A percentile compares a stretch with the other conserved stretches of the same genome.
These are phyloP conservation scores for Mortierella sp. DNA, from an alignment of 371 early-diverging fungal species.

Conservation along the genomic window DNA sequence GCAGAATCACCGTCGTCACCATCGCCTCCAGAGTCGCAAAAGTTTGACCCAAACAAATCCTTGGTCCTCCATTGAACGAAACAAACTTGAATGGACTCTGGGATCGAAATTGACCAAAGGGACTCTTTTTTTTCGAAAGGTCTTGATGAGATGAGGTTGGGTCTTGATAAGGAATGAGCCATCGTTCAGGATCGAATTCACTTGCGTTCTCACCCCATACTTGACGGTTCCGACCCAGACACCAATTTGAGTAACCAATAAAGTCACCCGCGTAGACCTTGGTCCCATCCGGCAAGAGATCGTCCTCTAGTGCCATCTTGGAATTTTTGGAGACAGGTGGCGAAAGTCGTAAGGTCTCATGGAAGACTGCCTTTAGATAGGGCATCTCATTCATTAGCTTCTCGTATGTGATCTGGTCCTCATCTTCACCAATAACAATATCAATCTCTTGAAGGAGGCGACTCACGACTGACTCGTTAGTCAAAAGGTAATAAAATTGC, in stretches of 20 bases:
- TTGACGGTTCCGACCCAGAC: conserved; percentile 55
- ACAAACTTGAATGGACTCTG: conserved; percentile 8
- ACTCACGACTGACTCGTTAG: neutral
- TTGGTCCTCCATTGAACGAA: conserved; percentile 5
- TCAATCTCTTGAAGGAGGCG: conserved; percentile 1
- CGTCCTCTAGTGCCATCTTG: conserved; percentile 54
- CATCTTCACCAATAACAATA: neutral
- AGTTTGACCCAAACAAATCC: conserved; percentile 4
- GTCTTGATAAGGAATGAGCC: conserved; percentile 45
- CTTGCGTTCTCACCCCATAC: conserved; percentile 65
- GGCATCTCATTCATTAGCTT: conserved; percentile 2
- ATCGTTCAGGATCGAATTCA: conserved; percentile 64
- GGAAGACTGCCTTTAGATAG: conserved; percentile 6
- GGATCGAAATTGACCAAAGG: conserved; percentile 4
- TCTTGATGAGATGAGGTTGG: neutral
- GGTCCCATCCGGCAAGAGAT: conserved; percentile 71
- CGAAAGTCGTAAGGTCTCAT: conserved; percentile 4
- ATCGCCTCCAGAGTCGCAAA: conserved; percentile 9
- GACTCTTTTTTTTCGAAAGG: neutral
- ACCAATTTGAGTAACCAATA: conserved; percentile 56
- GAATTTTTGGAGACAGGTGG: conserved; percentile 1
- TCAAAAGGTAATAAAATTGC: conserved; percentile 3
- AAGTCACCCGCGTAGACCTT: conserved; percentile 59
- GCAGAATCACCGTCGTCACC: conserved; percentile 2
- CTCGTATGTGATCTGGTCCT: neutral